phyloP scores from a whole-genome alignment of 1,139 yeast species.

The Scheffersomyces titani region DNA sequence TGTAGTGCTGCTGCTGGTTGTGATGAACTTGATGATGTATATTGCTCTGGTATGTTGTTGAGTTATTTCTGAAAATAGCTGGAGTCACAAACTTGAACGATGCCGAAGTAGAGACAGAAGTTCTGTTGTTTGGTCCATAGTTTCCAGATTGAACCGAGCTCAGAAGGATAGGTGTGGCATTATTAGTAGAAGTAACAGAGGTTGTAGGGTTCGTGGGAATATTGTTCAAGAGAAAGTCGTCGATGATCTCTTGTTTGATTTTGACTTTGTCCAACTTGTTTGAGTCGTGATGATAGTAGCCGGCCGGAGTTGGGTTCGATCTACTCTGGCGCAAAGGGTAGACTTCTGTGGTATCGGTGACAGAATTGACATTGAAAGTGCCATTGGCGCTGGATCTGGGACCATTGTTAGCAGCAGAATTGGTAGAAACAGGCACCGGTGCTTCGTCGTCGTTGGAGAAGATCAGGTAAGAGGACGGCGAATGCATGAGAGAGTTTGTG shows the following conservation, averaged over 20 bases:
- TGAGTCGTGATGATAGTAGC: conserved; percentile 1
- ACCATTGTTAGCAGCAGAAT: conserved; percentile 1
- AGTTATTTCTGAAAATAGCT: conserved; percentile 14
- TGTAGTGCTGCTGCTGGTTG: neutral
- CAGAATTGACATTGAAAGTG: neutral
- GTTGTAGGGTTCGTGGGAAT: conserved; percentile 28
- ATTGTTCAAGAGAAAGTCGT: conserved; percentile 41
- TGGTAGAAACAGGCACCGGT: conserved; percentile 10
- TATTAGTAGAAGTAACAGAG: neutral
- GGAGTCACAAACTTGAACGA: conserved; percentile 18
- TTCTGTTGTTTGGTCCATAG: neutral
- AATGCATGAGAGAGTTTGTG: conserved; percentile 23
- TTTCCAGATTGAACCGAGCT: neutral
- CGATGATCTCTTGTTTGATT: conserved; percentile 44
- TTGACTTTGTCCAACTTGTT: conserved; percentile 25
- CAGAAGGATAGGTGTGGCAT: neutral
- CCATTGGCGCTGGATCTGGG: neutral
- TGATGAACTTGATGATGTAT: conserved; percentile 6
- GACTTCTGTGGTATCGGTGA: neutral
- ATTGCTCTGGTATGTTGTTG: conserved; percentile 5
- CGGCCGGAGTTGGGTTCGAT: conserved; percentile 10
- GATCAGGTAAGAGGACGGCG: conserved; percentile 32
- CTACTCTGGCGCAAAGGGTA: conserved; percentile 14
- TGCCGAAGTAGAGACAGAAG: neutral
- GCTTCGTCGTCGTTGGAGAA: conserved; percentile 30